These are phyloP conservation scores for Fusarium sp. DNA, from an alignment of 2,329 filamentous ascomycete species.

Conservation along the genomic window DNA sequence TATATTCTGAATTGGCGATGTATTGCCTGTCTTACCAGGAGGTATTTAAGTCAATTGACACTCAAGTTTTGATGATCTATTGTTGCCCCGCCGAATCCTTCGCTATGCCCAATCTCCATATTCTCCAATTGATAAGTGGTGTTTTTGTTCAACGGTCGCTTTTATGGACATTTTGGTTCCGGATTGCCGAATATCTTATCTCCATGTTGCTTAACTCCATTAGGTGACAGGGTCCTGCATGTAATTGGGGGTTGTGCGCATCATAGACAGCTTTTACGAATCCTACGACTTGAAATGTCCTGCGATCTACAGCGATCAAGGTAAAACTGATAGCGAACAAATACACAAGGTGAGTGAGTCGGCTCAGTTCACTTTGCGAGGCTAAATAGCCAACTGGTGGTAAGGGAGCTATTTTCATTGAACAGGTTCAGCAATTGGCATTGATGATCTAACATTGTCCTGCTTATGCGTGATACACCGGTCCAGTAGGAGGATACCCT, in stretches of 20 bases:
- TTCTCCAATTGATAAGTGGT: neutral
- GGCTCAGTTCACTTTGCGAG: neutral
- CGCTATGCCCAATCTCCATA: neutral
- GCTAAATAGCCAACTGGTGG: neutral
- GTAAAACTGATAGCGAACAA: neutral
- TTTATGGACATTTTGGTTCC: neutral
- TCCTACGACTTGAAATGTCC: neutral
- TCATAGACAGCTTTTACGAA: conserved; percentile 4
- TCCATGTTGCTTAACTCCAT: conserved; percentile 28
- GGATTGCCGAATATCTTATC: too few relatives aligned
- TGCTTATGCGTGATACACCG: neutral
- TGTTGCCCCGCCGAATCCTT: neutral
- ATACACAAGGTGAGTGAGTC: neutral
- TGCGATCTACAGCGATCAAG: neutral
- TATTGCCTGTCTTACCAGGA: neutral
- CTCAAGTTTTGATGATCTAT: neutral
- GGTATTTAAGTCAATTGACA: neutral
- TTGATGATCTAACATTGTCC: rapidly evolving
- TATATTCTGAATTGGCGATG: neutral
- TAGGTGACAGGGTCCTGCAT: neutral
- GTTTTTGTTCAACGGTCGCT: neutral
- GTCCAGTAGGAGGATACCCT: neutral
- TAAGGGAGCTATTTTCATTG: neutral
- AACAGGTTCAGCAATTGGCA: neutral
- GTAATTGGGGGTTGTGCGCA: conserved; percentile 2